A percentile compares a stretch with the other conserved stretches of the same genome.
These are phyloP conservation scores for Tubosaeta sp. DNA, from an alignment of 768 basidiomycete species.

Conservation along the genomic window DNA sequence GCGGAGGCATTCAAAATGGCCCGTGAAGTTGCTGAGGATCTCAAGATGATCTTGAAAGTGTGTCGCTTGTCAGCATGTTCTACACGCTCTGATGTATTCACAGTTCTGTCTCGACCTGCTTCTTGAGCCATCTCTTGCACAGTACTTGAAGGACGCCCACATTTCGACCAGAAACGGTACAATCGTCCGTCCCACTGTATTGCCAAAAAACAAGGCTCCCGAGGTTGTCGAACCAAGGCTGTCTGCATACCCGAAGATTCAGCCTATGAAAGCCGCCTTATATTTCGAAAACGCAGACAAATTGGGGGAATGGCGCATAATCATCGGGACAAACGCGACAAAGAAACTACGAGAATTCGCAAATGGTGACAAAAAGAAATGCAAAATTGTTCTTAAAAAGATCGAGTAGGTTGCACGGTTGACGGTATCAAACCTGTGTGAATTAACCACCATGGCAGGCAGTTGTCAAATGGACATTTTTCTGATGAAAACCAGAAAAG, in stretches of 20 bases:
- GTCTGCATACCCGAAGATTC: constrained; percentile 43
- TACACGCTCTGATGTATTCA: neutral
- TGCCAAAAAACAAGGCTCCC: neutral
- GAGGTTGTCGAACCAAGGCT: constrained; percentile 8
- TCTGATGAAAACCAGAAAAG: constrained; percentile 66
- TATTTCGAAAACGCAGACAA: constrained; percentile 56
- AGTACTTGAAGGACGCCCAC: constrained; percentile 10
- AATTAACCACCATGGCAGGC: constrained; percentile 34
- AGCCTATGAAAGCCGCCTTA: constrained; percentile 57
- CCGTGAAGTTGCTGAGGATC: constrained; percentile 16
- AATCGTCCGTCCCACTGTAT: neutral
- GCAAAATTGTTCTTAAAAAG: constrained; percentile 61
- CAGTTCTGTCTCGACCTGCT: constrained; percentile 27
- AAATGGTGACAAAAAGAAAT: constrained; percentile 43
- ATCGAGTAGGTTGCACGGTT: constrained; percentile 45
- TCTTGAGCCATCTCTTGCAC: constrained; percentile 11
- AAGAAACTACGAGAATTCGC: constrained; percentile 46
- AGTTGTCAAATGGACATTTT: constrained; percentile 67
- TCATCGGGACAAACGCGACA: constrained; percentile 52
- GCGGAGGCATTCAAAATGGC: constrained; percentile 18
- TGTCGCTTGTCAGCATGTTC: neutral
- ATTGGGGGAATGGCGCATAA: constrained; percentile 62
- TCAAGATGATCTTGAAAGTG: constrained; percentile 31
- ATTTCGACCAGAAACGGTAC: neutral
- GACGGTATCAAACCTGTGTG: neutral